Conservation (phyloP, 305 asterid genomes). For the Fraxinus sp. region DNA sequence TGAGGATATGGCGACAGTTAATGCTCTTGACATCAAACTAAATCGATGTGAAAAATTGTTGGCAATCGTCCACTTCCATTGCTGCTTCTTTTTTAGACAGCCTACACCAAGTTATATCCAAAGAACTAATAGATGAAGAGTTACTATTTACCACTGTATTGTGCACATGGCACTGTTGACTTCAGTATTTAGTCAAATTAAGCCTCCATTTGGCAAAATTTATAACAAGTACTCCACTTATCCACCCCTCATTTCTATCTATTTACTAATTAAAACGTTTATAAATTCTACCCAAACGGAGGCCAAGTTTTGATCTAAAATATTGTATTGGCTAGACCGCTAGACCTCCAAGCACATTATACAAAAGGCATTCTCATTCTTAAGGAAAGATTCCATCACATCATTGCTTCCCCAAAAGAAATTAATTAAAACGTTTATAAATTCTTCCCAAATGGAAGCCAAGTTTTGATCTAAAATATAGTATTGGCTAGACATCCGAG, state of each 20-base stretch:
- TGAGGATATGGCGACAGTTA: too few relatives aligned
- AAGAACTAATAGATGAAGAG: background rate
- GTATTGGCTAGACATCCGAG: background rate
- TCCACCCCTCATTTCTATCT: background rate
- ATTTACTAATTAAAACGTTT: background rate
- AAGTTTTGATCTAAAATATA: background rate
- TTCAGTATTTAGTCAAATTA: background rate
- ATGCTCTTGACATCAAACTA: too few relatives aligned
- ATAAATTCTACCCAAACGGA: background rate
- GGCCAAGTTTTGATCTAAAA: background rate
- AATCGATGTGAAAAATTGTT: too few relatives aligned
- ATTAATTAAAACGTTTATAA: background rate
- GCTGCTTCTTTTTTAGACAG: background rate
- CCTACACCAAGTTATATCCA: background rate
- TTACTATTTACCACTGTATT: background rate
- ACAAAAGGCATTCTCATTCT: background rate
- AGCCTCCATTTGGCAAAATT: background rate
- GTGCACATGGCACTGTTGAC: background rate
- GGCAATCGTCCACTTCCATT: background rate
- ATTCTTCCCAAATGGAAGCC: background rate
- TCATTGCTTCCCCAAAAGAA: constrained; percentile 6
- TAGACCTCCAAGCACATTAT: background rate
- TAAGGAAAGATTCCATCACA: background rate
- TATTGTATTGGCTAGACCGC: background rate
- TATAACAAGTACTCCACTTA: background rate